Evolutionary conservation across 495 filamentous ascomycete species (phyloP), one percentile per base, ranked within the genome.

Genomic region (Chaetomium fimeti): DNA sequence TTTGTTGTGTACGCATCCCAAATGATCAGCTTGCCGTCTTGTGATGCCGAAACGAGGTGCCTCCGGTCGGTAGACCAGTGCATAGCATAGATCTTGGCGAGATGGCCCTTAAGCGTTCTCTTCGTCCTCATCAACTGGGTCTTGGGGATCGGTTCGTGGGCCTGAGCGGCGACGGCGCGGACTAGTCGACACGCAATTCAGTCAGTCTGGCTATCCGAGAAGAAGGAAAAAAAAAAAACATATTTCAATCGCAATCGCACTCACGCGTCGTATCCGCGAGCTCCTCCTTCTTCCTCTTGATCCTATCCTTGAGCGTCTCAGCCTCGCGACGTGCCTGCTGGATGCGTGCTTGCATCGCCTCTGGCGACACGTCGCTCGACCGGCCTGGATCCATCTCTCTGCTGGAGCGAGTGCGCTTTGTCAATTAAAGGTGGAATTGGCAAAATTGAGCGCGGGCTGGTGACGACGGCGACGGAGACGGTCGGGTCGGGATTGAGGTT

Each of bases 1-100:
- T 98, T 98, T 63, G 94, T 98, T 63, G 94, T 98, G 83, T 98
- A 98, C 48, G 94, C 94, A 78, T 98, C 94, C 94, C 94, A 98
- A 72, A 98, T 98, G 77, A 98, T 98, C 67, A 98, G 87, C 83
- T 98, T 98, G 75, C 94, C 94, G 73, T 98, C 94, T 78, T 98
- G 94, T 68, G 94, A 98, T 66, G 94, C 94, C 11, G 94, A 98
- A 45, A 98, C 94, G 62, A 98, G 86, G 79, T 98, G 95, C 78
- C 94, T 90, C 72, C 94, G 88, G 79, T 98, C 94, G 64, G 95
- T 98, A 22, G 95, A 98, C 94, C 94, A 98, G 81, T 98, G 95
- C 94, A 98, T 98, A 66, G 94, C 92, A 78, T 98, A 98, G 68
- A 98, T 98, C 81, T 98, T 98, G 61, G 94, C 94, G 38, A 98